phyloP scores from a whole-genome alignment of 1,284 basidiomycete species.

The Dichomitus squalens region DNA sequence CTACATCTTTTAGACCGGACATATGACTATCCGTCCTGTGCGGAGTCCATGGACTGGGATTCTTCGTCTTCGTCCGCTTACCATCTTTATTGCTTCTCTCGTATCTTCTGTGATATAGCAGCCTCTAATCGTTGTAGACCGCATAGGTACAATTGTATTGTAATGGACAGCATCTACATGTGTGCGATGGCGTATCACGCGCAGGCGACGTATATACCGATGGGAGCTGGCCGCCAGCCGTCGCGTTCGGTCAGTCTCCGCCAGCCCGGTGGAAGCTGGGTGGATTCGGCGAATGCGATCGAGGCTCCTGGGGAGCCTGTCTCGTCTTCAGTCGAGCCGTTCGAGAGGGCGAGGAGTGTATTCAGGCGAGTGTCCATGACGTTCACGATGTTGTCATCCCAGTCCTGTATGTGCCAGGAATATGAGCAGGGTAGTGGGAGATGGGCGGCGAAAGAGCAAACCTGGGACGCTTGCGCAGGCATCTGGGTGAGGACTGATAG shows the following conservation, averaged over 20 bases:
- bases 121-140: background rate
- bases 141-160: background rate
- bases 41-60: too few relatives aligned
- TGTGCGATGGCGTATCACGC: background rate
- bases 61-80: too few relatives aligned
- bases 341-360: conserved; percentile 33
- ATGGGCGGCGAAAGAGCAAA: conserved; percentile 6
- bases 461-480: conserved; percentile 6
- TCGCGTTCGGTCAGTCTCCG: conserved; percentile 41
- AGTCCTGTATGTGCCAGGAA: conserved; percentile 28
- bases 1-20: too few relatives aligned
- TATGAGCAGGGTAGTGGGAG: too few relatives aligned
- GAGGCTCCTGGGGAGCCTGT: background rate
- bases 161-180: background rate
- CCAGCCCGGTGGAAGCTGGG: conserved; percentile 50
- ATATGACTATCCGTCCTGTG: too few relatives aligned
- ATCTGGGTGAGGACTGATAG: conserved; percentile 25
- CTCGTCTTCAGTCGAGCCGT: background rate
- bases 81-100: background rate
- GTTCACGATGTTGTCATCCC: conserved; percentile 48
- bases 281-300: background rate
- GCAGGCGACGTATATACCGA: conserved; percentile 50
- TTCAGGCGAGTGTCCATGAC: conserved; percentile 59
- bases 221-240: conserved; percentile 65
- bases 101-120: background rate